Evolutionary conservation across 2,329 filamentous ascomycete genomes (phyloP), one percentile per base, ranked within the genome.

Genomic region (Akanthomyces lecanii): DNA sequence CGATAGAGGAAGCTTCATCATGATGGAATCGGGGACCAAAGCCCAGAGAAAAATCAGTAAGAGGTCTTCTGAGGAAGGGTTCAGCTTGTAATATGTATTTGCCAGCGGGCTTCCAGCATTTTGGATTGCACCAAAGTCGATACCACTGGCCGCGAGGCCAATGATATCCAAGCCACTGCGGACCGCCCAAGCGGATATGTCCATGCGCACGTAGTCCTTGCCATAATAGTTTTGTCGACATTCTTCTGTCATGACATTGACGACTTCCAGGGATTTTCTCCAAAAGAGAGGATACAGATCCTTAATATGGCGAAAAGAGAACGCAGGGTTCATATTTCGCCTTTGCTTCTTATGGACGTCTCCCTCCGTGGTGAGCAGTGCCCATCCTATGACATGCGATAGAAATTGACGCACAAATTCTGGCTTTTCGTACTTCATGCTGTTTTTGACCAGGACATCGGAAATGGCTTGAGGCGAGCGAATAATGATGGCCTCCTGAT

Each of bases 371-470:
- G 70, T 69, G 16, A 72, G 64, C 8, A 76, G 57, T 0, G 71
- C 73, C 3, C 86, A 89, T 70, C 93, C 92, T 62, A 97, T 86
- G 69, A 90, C 89, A 89, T 66, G 96, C 86, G 7, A 97, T 30
- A 30, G 86, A 78, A 90, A 94, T 64, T 90, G 87, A 75, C 91
- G 55, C 1, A 61, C 42, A 38, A 63, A 61, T 2, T 55, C 51
- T 0, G 88, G 86, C 71, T 90, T 90, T 42, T 79, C 69, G 66
- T 89, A 91, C 54, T 88, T 83, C 70, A 91, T 90, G 66, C 79
- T 85, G 64, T 83, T 85, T 7, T 81, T 83, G 8, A 84, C 83
- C 2, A 91, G 77, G 8, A 90, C 79, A 70, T 91, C 88, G 2
- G 82, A 79, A 6, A 90, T 76, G 0, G 81, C 85, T 72, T 87